A percentile compares a stretch with the other conserved stretches of the same genome.
Evolutionary conservation across 225 moss, liverwort and hornwort genomes (phyloP).

Genomic region (Rhytidiadelphus loreus): DNA sequence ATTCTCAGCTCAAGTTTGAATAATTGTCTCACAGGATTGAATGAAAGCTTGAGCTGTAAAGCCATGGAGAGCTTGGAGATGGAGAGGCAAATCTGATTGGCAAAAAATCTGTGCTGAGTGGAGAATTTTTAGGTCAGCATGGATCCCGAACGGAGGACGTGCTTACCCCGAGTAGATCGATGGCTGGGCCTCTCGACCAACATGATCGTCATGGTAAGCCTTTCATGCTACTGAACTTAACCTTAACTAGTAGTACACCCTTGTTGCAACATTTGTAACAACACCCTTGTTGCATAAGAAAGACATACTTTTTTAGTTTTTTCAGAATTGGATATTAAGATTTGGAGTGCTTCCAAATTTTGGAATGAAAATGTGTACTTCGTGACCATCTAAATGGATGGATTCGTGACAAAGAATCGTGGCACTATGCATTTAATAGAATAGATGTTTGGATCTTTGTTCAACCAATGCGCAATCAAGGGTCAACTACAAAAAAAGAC

Average conservation of each 20-base stretch:
- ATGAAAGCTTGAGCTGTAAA: background rate
- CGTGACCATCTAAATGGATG: background rate
- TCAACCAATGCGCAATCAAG: background rate
- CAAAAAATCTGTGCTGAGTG: background rate
- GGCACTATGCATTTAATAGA: background rate
- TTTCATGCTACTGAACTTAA: background rate
- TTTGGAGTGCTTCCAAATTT: background rate
- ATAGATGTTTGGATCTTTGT: background rate
- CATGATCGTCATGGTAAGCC: constrained; percentile 33
- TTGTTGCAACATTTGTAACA: background rate
- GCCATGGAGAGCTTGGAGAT: background rate
- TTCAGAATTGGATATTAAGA: background rate
- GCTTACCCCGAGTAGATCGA: constrained; percentile 23
- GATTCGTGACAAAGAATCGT: background rate
- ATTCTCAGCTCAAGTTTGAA: background rate
- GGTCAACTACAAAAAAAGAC: too few relatives aligned
- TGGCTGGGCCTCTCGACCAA: constrained; percentile 41
- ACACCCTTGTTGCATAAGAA: background rate
- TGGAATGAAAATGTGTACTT: background rate
- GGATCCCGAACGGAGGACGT: constrained; percentile 9
- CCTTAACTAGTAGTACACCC: background rate
- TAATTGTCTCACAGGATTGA: background rate
- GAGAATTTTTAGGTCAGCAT: background rate
- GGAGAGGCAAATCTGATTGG: background rate
- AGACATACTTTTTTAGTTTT: background rate